Conservation (phyloP, 31 red algal species). For the Asparagopsis taxiformis region DNA sequence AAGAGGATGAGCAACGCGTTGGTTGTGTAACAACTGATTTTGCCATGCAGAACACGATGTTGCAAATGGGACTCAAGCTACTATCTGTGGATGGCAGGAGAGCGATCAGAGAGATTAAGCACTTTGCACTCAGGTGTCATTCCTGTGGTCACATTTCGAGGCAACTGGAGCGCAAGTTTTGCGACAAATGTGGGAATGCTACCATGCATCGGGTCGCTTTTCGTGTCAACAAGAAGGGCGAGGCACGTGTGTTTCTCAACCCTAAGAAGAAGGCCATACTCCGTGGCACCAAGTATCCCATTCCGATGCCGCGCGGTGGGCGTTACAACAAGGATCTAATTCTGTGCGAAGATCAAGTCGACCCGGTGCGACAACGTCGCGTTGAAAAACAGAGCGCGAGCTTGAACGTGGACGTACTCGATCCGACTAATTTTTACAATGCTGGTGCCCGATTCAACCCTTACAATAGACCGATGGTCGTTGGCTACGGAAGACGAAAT, state of each 20-base stretch:
- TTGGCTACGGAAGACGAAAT: conserved; percentile 75
- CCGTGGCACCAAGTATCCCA: conserved; percentile 89
- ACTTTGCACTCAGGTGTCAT: conserved; percentile 78
- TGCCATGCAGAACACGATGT: conserved; percentile 90
- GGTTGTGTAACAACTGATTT: conserved; percentile 89
- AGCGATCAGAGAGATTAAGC: conserved; percentile 47
- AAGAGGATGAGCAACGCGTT: conserved; percentile 43
- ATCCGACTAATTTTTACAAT: conserved; percentile 75
- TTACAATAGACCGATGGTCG: conserved; percentile 31
- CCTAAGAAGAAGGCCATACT: conserved; percentile 57
- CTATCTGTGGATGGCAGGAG: conserved; percentile 78
- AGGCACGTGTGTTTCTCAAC: conserved; percentile 54
- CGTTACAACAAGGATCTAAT: conserved; percentile 84
- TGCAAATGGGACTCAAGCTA: conserved; percentile 84
- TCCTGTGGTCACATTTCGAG: conserved; percentile 61
- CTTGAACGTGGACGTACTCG: conserved; percentile 59
- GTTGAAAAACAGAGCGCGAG: conserved; percentile 51
- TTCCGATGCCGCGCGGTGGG: conserved; percentile 84
- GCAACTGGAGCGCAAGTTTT: conserved; percentile 77
- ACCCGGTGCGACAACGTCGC: conserved; percentile 39
- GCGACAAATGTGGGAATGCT: conserved; percentile 79
- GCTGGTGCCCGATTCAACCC: conserved; percentile 56
- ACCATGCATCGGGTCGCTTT: conserved; percentile 71
- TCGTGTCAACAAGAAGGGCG: conserved; percentile 65
- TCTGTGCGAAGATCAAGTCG: conserved; percentile 81